Conservation (phyloP, 306 rosid species). For the Rosa persica region DNA sequence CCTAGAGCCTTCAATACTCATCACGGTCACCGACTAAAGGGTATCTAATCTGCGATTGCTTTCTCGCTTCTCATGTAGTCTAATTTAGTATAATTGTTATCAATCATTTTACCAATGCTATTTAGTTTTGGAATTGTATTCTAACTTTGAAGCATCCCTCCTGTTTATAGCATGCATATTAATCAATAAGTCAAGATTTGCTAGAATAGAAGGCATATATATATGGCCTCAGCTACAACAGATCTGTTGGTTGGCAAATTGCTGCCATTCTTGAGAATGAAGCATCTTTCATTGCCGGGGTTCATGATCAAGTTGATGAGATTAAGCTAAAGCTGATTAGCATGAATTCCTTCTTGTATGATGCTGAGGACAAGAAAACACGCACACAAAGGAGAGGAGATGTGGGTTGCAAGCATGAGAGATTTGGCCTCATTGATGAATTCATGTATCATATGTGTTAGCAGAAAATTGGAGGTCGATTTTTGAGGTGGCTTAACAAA, state of each 20-base stretch:
- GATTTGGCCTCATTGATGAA: slow-evolving; percentile 5
- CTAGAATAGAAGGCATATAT: not conserved
- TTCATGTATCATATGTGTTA: not conserved
- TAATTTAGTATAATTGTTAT: too few species aligned
- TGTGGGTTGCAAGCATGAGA: not conserved
- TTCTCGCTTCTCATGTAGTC: too few species aligned
- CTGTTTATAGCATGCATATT: not conserved
- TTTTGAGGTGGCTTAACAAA: not conserved
- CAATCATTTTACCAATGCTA: not conserved
- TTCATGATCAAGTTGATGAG: not conserved
- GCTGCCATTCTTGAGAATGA: not conserved
- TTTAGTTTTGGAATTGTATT: too few species aligned
- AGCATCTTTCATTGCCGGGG: not conserved
- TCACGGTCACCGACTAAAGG: not conserved
- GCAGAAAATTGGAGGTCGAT: not conserved
- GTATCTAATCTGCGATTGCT: not conserved
- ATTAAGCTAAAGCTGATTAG: slow-evolving; percentile 5
- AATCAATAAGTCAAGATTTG: not conserved
- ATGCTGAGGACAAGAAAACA: not conserved
- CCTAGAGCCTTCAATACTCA: not conserved
- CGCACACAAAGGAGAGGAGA: not conserved
- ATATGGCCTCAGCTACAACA: not conserved
- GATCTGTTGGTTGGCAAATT: not conserved
- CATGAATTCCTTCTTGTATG: slow-evolving; percentile 15
- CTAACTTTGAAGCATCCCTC: not conserved